These are phyloP conservation scores for Iberis pinnata DNA, from an alignment of 345 rosid genomes.

Conservation along the genomic window DNA sequence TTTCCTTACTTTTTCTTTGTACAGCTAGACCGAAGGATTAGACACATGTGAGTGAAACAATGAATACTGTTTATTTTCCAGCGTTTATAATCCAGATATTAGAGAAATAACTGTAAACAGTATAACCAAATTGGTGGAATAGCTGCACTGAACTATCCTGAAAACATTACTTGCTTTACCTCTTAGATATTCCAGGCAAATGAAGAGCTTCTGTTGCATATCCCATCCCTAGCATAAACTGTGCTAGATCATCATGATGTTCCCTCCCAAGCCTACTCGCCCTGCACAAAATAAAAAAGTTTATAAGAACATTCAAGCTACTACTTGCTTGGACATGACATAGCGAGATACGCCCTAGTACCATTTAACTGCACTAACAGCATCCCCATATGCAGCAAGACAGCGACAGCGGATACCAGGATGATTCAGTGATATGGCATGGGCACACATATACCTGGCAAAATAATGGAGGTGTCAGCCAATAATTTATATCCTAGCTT, in stretches of 20 bases:
- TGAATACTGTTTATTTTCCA: no score
- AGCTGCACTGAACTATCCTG: conserved; percentile 5
- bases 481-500: conserved; percentile 7
- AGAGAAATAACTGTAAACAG: no score
- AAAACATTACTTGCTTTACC: conserved; percentile 43
- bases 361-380: conserved; percentile 98
- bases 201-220: conserved; percentile 99
- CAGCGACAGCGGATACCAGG: conserved; percentile 97
- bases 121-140: no score
- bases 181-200: conserved; percentile 98
- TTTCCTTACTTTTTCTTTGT: background rate
- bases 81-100: no score
- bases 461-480: conserved; percentile 8
- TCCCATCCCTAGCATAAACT: conserved; percentile 98
- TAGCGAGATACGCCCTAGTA: conserved; percentile 28
- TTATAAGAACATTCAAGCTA: conserved; percentile 10
- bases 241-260: conserved; percentile 98
- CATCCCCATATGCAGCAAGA: conserved; percentile 97
- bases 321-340: conserved; percentile 2
- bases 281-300: conserved; percentile 42
- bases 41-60: no score
- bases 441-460: conserved; percentile 91
- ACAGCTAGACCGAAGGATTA: background rate
- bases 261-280: conserved; percentile 98
- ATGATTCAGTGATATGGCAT: conserved; percentile 92